Base-by-base conservation (phyloP, 2,329 filamentous ascomycete species). In the Diaporthe velutina region DNA sequence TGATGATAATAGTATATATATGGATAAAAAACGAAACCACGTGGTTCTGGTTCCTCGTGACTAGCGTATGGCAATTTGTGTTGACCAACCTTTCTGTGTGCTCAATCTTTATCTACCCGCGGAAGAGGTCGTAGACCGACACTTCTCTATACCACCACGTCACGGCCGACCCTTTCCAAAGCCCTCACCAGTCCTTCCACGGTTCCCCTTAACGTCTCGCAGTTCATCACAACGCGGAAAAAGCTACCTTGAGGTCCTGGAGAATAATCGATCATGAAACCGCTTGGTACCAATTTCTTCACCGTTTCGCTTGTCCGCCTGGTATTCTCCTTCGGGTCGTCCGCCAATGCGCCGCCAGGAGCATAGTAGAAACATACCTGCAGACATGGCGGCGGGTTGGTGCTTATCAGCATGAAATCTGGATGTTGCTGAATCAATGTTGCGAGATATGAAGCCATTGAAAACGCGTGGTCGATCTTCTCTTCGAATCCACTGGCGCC, bases 331-430 rank as follows among this genome's bases (percentile, higher is more conserved):
- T 82, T 83, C 8, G 81, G 82, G 0, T 82, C 82, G 0, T 83
- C 79, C 60, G 93, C 76, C 73, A 83, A 79, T 3, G 19, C 8
- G 48, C 92, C 90, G 1, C 86, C 86, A 0, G 90, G 90, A 0
- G 93, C 91, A 80, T 94, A 95, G 83, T 98, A 98, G 83, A 98
- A 98, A 86, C 96, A 98, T 28, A 98, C 93, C 85, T 98, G 97
- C 81, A 98, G 86, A 84, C 96, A 98, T 0, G 95, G 94, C 61
- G 96, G 93, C 30, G 95, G 94, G 79, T 94, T 92, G 73, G 90
- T 88, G 13, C 91, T 94, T 3, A 98, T 90, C 22, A 97, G 87
- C 28, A 90, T 85, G 78, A 98, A 93, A 78, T 94, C 86, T 0
- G 84, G 81, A 55, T 88, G 87, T 19, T 84, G 60, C 6, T 86